A percentile compares a stretch with the other conserved stretches of the same genome.
Evolutionary conservation across 1,284 basidiomycete genomes (phyloP).

Genomic region (Sanguinoderma infundibulare): DNA sequence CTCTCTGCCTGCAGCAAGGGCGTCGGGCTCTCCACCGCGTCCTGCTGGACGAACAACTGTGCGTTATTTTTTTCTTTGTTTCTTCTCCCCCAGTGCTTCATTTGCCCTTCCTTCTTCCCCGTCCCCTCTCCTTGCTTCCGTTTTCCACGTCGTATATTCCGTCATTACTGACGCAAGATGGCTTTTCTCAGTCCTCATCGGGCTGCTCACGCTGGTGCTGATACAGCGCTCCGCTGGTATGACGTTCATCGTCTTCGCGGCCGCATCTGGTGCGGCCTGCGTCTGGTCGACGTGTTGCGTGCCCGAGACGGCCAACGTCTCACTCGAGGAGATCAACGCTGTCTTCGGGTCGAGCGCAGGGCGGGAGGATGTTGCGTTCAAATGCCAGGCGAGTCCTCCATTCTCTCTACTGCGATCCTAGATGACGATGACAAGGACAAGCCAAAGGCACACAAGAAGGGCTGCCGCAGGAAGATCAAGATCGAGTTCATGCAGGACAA

Average conservation of each 20-base stretch:
- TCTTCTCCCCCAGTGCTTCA: too few species aligned
- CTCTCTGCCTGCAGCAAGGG: too few species aligned
- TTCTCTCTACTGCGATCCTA: too few species aligned
- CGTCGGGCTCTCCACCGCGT: too few species aligned
- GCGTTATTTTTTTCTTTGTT: too few species aligned
- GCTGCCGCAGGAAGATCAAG: too few species aligned
- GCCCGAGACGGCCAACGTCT: conserved; percentile 79
- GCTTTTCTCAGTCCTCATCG: too few species aligned
- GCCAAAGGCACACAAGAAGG: too few species aligned
- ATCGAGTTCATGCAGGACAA: too few species aligned
- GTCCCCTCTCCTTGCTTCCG: background rate
- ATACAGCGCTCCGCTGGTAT: conserved; percentile 66
- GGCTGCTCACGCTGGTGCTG: conserved; percentile 76
- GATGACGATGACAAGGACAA: too few species aligned
- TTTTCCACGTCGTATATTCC: conserved; percentile 17
- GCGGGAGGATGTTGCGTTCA: conserved; percentile 52
- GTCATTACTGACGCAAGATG: conserved; percentile 5
- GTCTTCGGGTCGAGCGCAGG: conserved; percentile 65
- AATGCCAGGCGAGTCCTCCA: conserved; percentile 57
- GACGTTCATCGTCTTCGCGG: conserved; percentile 71
- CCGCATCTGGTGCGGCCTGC: conserved; percentile 66
- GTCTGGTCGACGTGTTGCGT: conserved; percentile 71
- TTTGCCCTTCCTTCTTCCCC: too few species aligned
- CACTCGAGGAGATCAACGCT: conserved; percentile 77
- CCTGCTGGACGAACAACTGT: too few species aligned